phyloP scores from a whole-genome alignment of 805 yeast species.

The Cyberlindnera euphorbiiphila region DNA sequence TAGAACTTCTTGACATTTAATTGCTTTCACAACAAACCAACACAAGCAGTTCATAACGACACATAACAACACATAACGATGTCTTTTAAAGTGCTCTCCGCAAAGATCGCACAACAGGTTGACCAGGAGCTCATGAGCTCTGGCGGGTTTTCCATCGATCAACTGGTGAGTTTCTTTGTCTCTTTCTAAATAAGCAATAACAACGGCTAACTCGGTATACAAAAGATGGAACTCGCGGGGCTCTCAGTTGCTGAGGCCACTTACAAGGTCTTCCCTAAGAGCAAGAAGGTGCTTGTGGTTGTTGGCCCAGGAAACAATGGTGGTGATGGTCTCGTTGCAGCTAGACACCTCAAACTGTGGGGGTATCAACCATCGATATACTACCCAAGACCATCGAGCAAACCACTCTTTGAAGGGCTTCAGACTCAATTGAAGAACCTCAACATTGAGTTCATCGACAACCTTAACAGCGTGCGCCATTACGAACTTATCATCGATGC shows the following conservation, averaged over 20 bases:
- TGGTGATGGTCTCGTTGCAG: slow-evolving; percentile 96
- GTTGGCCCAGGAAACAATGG: slow-evolving; percentile 94
- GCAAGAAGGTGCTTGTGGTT: slow-evolving; percentile 56
- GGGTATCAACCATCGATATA: slow-evolving; percentile 74
- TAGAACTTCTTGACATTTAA: too few relatives aligned
- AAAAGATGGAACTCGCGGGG: slow-evolving; percentile 91
- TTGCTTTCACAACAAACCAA: too few relatives aligned
- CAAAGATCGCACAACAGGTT: slow-evolving; percentile 63
- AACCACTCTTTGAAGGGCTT: slow-evolving; percentile 55
- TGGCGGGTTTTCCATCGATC: slow-evolving; percentile 78
- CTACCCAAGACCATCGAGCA: slow-evolving; percentile 69
- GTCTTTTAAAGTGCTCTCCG: slow-evolving; percentile 38
- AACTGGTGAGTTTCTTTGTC: slow-evolving; percentile 39
- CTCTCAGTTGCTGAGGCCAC: slow-evolving; percentile 89
- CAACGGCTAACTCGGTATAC: neutral
- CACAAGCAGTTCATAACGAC: too few relatives aligned
- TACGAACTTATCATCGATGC: slow-evolving; percentile 62
- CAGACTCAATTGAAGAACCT: slow-evolving; percentile 64
- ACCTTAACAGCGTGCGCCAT: slow-evolving; percentile 30
- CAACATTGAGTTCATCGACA: slow-evolving; percentile 52
- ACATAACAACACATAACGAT: neutral
- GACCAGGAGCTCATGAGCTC: slow-evolving; percentile 87
- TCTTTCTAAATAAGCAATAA: neutral
- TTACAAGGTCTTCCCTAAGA: slow-evolving; percentile 55
- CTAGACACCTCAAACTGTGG: slow-evolving; percentile 80